Base-by-base conservation (phyloP, 805 yeast species). In the Yarrowia phangngaensis region DNA sequence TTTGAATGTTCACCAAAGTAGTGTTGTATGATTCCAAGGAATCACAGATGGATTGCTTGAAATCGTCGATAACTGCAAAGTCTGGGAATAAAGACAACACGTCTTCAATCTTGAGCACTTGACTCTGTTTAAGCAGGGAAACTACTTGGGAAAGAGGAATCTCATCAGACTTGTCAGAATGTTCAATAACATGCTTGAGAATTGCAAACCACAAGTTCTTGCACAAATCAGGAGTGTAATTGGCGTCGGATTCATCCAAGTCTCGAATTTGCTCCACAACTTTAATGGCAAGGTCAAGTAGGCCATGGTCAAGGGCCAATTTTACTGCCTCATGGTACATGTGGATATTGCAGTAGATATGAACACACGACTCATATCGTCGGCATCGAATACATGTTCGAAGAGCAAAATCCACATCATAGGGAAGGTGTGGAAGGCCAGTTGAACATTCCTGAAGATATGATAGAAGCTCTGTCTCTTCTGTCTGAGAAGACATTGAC, bases 71-170 rank as follows among this genome's bases (percentile, higher is more conserved):
- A 20, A 85, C 79, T 0, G 84, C 75, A 51, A 84, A 78, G 56
- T 87, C 89, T 0, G 97, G 95, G 55, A 92, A 81, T 23, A 86
- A 67, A 2, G 94, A 94, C 43, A 92, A 65, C 30, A 92, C 60
- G 58, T 92, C 97, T 54, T 84, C 88, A 33, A 92, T 79, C 3
- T 80, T 74, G 23, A 70, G 60, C 24, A 64, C 51, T 16, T 63
- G 65, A 27, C 66, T 61, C 23, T 54, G 51, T 16, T 58, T 56
- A 24, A 61, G 51, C 12, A 63, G 53, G 19, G 54, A 57, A 6
- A 60, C 45, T 5, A 38, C 45, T 19, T 38, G 45, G 14, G 45
- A 38, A 6, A 38, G 19, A 8, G 45, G 54, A 4, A 68, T 68
- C 23, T 58, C 56, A 16, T 58, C 53, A 13, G 66, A 54, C 14